Evolutionary conservation across 768 basidiomycete genomes (phyloP).

Genomic region (Lentinula raphanica): DNA sequence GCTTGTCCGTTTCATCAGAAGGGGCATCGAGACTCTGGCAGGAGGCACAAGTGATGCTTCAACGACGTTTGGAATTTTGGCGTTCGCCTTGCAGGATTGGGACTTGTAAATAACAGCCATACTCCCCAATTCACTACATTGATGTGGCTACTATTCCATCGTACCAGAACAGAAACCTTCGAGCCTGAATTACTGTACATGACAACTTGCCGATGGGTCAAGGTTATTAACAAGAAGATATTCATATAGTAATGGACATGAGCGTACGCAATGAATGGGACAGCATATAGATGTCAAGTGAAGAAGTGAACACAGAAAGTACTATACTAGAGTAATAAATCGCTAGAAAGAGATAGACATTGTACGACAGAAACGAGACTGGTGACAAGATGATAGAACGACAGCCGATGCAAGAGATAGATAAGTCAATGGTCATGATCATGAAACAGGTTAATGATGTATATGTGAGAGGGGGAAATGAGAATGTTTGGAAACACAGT

Average conservation of each 20-base stretch:
- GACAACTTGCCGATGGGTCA: not conserved
- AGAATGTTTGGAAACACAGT: not conserved
- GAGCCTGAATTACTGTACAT: not conserved
- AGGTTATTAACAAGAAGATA: not conserved
- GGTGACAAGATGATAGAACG: not conserved
- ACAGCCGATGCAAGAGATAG: not conserved
- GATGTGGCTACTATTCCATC: too few relatives aligned
- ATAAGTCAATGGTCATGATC: not conserved
- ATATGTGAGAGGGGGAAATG: not conserved
- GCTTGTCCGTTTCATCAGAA: constrained; percentile 60
- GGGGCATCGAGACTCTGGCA: constrained; percentile 67
- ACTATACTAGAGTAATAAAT: not conserved
- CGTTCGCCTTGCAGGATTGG: constrained; percentile 79
- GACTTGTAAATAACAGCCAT: constrained; percentile 31
- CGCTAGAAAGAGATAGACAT: not conserved
- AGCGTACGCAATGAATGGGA: not conserved
- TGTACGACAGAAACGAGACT: not conserved
- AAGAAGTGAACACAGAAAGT: not conserved
- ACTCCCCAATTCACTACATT: too few relatives aligned
- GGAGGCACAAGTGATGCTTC: constrained; percentile 56
- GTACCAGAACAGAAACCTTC: too few relatives aligned
- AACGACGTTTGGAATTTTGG: constrained; percentile 62
- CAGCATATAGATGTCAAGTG: not conserved
- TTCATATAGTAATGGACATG: not conserved
- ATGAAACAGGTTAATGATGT: not conserved